Evolutionary conservation across 2,329 filamentous ascomycete genomes (phyloP), one percentile per base, ranked within the genome.

Genomic region (Coniochaeta sp.): DNA sequence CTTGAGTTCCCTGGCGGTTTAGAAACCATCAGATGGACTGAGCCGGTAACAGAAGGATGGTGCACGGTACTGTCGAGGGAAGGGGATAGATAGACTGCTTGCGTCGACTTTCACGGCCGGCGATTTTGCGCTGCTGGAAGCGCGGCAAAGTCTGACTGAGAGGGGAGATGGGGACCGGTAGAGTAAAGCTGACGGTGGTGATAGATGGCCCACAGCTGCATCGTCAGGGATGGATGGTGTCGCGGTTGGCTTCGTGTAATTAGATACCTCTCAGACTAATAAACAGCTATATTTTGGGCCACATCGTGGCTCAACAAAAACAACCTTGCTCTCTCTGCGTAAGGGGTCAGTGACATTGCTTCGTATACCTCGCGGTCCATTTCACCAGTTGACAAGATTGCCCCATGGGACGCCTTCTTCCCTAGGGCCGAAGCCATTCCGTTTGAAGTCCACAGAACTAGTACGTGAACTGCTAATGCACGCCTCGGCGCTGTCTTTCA

Each of bases 191-290:
- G n/a, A n/a, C n/a, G n/a, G n/a, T n/a, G n/a, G 38, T 9, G 3
- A 22, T 40, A 26, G 38, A 42, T 42, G 38, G 38, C 26, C 38
- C n/a, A n/a, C 26, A 42, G 38, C 38, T n/a, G n/a, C 38, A 14
- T n/a, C n/a, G 26, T 2, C 38, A 3, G 20, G 18, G 12, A 13
- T 10, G 20, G 18, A 6, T 5, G 22, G 12, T 24, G 27, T 18
- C 12, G 38, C 8, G 38, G 20, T 42, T 24, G 20, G 38, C 38
- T n/a, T n/a, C 20, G 38, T 42, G 38, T 42, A 42, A 42, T 13
- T 42, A 42, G 20, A 42, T 24, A 42, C 38, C 20, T 42, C n/a
- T 42, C 38, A 42, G 38, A 42, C 20, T 42, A 42, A 42, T 42
- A 42, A 42, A 42, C 38, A 42, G 38, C 20, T 42, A 42, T 42